Base-by-base conservation (phyloP, 1,139 yeast species). In the Yarrowia galli region DNA sequence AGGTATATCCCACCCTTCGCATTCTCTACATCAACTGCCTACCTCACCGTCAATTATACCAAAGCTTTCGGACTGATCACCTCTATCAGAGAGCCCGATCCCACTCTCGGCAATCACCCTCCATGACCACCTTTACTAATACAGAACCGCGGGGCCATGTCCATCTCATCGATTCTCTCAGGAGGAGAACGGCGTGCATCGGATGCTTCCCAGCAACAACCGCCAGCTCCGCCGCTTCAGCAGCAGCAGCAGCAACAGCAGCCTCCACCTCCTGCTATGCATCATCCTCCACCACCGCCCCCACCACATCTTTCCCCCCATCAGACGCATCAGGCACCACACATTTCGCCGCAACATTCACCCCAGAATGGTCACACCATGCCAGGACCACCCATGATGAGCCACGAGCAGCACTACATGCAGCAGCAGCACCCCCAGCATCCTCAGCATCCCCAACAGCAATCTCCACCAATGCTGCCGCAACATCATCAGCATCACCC, bases 111-210 rank as follows among this genome's bases (percentile, higher is more conserved):
- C n/a, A n/a, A n/a, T n/a, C n/a, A n/a, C n/a, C n/a, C n/a, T n/a
- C n/a, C n/a, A n/a, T n/a, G n/a, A 6, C 4, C 32, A 10, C 43
- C n/a, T n/a, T 10, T 3, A 20, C 64, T 58, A 58, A 58, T 51
- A 1, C 40, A 58, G 64, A 28, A 28, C 64, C 64, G 64, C 49
- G 49, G 51, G 13, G 51, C 64, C 18, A 58, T 58, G 64, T 58
- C 64, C 51, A 58, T 58, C 42, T 58, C 64, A 12, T 42, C 49
- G 25, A 58, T 58, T 43, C 64, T 58, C 42, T 58, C 64, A 20
- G 64, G 63, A 2, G 63, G 64, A 42, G 64, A 58, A 32, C 49
- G 64, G 7, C 51, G 64, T 16, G 28, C 42, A 2, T 42, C 64
- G n/a, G 64, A 58, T 4, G 51, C 36, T 6, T 46, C 51, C 10